Evolutionary conservation across 225 moss, liverwort and hornwort species (phyloP), one percentile per base, ranked within the genome.

Genomic region (Straminergon stramineum): DNA sequence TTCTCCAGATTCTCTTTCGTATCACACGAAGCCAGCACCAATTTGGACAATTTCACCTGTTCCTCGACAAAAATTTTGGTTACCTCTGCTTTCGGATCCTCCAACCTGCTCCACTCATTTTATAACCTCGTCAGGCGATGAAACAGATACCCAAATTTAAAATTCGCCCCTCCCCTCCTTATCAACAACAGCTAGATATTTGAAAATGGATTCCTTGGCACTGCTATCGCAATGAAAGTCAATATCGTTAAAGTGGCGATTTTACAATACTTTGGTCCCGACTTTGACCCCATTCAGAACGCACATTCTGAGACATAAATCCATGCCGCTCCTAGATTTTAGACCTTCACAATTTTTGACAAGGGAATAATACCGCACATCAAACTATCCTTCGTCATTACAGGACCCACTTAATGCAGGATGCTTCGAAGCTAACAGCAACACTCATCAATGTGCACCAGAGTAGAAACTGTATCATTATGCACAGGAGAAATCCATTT

Each of bases 61-160:
- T 84, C 70, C 48, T 94, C 89, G 17, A 96, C 91, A 30, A 95
- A 97, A 18, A 52, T 86, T 87, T 93, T 92, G 17, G 94, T 94
- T 60, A 92, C 92, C 81, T 92, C 89, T 21, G 96, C 87, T 90
- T 97, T 94, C 61, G 96, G 96, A 80, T 96, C 95, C 88, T 97
- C 97, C 95, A 97, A 88, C 93, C 96, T 97, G 93, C 70, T 85
- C 82, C 67, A 76, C 9, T 75, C 75, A 87, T 34, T 48, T 76
- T 31, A 39, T 19, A 61, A 86, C 74, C 32, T 85, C 52, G 68
- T 87, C 79, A 91, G 75, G 17, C 9, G 61, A 68, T 58, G 41
- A 66, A 79, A 84, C 68, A 90, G 51, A 30, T 32, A 85, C 20
- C 48, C 39, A 48, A 7, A 69, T 80, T 41, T 45, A 55, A 79